Conservation (phyloP, 106 monocot species). For the Cymbidium sinense region DNA sequence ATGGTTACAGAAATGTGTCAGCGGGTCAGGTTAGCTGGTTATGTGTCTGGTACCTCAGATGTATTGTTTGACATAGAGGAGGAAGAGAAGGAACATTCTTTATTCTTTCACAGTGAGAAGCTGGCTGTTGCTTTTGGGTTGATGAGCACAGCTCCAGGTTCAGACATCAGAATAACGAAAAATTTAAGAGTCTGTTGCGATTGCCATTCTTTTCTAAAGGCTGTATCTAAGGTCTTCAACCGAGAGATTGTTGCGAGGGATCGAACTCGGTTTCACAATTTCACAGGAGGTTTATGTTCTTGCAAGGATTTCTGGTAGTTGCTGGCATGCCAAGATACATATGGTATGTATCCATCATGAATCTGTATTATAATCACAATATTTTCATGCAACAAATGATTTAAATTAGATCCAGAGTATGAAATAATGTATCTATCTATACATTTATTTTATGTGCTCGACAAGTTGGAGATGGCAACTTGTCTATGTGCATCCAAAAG, state of each 20-base stretch:
- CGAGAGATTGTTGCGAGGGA: constrained; percentile 34
- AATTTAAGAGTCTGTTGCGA: constrained; percentile 37
- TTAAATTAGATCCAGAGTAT: too few species aligned
- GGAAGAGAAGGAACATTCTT: constrained; percentile 37
- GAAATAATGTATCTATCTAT: too few species aligned
- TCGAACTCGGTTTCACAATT: constrained; percentile 28
- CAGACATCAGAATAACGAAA: constrained; percentile 33
- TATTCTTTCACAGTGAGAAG: constrained; percentile 40
- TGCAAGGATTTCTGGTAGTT: constrained; percentile 34
- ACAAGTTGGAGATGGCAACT: too few species aligned
- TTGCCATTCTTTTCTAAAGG: constrained; percentile 41
- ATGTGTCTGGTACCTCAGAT: constrained; percentile 8
- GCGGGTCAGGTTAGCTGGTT: constrained; percentile 17
- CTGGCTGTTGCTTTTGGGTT: constrained; percentile 39
- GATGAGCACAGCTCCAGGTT: constrained; percentile 24
- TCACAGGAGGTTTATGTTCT: constrained; percentile 21
- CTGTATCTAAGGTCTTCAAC: constrained; percentile 23
- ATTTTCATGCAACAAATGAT: too few species aligned
- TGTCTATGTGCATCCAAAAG: too few species aligned
- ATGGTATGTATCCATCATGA: too few species aligned
- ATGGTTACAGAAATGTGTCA: constrained; percentile 31
- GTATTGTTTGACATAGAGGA: constrained; percentile 40
- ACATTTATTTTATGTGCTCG: too few species aligned
- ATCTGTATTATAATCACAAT: too few species aligned
- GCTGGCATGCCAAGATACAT: neutral